Base-by-base conservation (phyloP, 371 early-diverging fungal species). In the Mortierella sp. region DNA sequence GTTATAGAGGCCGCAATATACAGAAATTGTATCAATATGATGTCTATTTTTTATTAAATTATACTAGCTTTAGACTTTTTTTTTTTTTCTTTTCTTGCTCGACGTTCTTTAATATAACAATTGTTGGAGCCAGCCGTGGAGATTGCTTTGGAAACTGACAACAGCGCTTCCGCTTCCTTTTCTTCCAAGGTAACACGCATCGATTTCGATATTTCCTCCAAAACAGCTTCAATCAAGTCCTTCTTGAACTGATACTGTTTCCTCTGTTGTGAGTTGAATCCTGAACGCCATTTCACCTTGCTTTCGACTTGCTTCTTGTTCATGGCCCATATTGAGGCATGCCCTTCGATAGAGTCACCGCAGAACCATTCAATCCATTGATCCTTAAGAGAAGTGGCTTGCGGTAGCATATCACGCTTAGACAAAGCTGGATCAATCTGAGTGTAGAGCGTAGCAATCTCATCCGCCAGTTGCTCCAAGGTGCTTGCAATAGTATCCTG, bases 201-300 rank as follows among this genome's bases (percentile, higher is more conserved):
- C 5, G 53, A 51, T 51, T 51, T 51, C 17, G 22, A 51, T 51
- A 51, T 51, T 7, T 51, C 53, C 17, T 51, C 53, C 53, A 51
- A 51, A n/a, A 51, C 53, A 22, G 53, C 53, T n/a, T 51, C 53
- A 51, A 22, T 51, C 13, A 40, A 40, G 40, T 40, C 40, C 40
- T 40, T 40, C 40, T 40, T 40, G 13, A 40, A 40, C 40, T 22
- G 53, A 51, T 51, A 51, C 7, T 51, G 53, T 26, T 51, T 17
- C 53, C 53, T 51, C 22, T 51, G 5, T 19, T 51, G 53, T 19
- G 53, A 17, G 26, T 51, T n/a, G 22, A 51, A 51, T 51, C 53
- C 53, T 51, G 17, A 22, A 51, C 53, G 53, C 53, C 53, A 51
- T 51, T 51, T 51, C 53, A 51, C 53, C 17, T 19, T 51, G 26